These are phyloP conservation scores for Cocos nucifera DNA, from an alignment of 176 grass and related monocot genomes.

Conservation along the genomic window DNA sequence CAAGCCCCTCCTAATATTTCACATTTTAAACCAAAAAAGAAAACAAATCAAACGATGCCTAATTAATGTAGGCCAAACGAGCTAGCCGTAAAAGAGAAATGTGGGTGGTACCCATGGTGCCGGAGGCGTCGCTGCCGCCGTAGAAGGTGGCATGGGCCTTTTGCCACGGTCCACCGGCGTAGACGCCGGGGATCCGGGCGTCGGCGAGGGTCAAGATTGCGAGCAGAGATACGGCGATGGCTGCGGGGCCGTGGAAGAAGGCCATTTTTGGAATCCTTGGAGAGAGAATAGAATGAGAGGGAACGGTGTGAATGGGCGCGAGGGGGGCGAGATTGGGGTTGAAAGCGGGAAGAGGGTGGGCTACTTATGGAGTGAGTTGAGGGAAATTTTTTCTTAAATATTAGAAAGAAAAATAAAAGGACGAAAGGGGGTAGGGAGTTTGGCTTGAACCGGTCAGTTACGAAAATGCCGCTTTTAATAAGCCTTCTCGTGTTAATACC, in stretches of 20 bases:
- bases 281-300: slow-evolving; percentile 1
- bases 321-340: too few relatives aligned
- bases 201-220: neutral
- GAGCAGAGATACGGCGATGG: neutral
- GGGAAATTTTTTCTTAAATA: too few relatives aligned
- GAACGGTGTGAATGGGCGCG: neutral
- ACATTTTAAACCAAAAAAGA: neutral
- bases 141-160: neutral
- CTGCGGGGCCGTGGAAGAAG: neutral
- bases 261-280: neutral
- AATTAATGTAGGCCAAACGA: neutral
- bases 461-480: too few relatives aligned
- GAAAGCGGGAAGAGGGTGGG: too few relatives aligned
- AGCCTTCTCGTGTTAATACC: too few relatives aligned
- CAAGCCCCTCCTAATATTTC: slow-evolving; percentile 22
- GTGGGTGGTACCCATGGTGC: slow-evolving; percentile 3
- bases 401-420: too few relatives aligned
- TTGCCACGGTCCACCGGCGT: neutral
- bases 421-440: too few relatives aligned
- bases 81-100: neutral
- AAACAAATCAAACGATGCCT: neutral
- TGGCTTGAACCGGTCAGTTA: too few relatives aligned
- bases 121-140: slow-evolving; percentile 7
- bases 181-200: neutral
- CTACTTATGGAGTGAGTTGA: too few relatives aligned